Evolutionary conservation across 192 early-diverging fungal species (phyloP).

Genomic region (Linnemannia zychae): DNA sequence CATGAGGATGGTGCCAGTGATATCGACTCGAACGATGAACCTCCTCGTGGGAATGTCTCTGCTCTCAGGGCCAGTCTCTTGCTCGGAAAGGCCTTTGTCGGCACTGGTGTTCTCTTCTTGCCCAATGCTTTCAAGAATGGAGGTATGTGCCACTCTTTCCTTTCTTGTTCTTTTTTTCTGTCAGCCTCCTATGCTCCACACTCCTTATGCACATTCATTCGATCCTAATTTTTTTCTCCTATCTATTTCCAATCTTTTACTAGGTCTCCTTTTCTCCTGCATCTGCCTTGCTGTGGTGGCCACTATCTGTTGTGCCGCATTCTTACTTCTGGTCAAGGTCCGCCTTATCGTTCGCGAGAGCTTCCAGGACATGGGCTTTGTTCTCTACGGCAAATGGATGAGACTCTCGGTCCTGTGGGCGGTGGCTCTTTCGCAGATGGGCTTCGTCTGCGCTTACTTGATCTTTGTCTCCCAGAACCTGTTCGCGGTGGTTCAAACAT

Average conservation of each 20-base stretch:
- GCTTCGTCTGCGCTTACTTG: slow-evolving; percentile 90
- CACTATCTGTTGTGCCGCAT: slow-evolving; percentile 71
- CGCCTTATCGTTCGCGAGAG: slow-evolving; percentile 70
- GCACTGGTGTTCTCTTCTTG: slow-evolving; percentile 80
- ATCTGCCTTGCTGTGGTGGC: slow-evolving; percentile 69
- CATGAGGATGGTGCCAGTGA: slow-evolving; percentile 14
- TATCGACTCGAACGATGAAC: slow-evolving; percentile 1
- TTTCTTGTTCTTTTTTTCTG: slow-evolving; percentile 53
- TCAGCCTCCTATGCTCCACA: slow-evolving; percentile 3
- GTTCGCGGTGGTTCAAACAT: slow-evolving; percentile 76
- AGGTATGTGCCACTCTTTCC: slow-evolving; percentile 8
- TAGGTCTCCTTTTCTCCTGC: slow-evolving; percentile 74
- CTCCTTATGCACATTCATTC: not conserved
- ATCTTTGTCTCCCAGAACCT: slow-evolving; percentile 93
- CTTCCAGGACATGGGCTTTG: slow-evolving; percentile 66
- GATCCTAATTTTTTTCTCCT: slow-evolving; percentile 38
- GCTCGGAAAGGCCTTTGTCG: slow-evolving; percentile 79
- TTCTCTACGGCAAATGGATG: slow-evolving; percentile 50
- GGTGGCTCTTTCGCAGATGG: slow-evolving; percentile 78
- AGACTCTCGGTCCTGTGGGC: slow-evolving; percentile 60
- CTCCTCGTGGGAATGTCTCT: slow-evolving; percentile 43
- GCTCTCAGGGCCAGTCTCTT: slow-evolving; percentile 54
- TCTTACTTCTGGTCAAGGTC: slow-evolving; percentile 74
- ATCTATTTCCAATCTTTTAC: slow-evolving; percentile 13
- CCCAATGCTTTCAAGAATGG: slow-evolving; percentile 76